Evolutionary conservation across 2,329 filamentous ascomycete species (phyloP), one percentile per base, ranked within the genome.

Genomic region (Arthrobotrys conoides): DNA sequence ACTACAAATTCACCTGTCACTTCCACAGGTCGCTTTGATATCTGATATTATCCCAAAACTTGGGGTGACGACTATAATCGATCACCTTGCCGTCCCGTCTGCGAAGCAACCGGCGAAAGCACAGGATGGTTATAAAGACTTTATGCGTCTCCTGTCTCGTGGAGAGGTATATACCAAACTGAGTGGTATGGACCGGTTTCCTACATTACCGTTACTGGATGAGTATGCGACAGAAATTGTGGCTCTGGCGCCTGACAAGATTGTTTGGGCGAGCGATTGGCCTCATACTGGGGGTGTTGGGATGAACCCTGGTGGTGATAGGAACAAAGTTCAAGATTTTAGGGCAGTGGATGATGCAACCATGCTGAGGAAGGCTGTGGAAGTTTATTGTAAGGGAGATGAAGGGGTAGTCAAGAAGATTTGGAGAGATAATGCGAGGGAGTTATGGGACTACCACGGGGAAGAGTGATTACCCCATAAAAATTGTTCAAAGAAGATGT

Each of bases 1-100:
- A 36, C 53, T 84, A 14, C 83, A 84, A 71, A 79, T 84, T n/a
- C 83, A 83, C 76, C 77, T 83, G 9, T 79, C 80, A 8, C 69
- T 83, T 3, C 63, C 80, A 5, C 81, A 82, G 71, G 71, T 83
- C 36, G 76, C 65, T 22, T 44, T 76, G n/a, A 78, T 83, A 3
- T 80, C 77, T 33, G 75, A 76, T 27, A 70, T 82, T 2, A 78
- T 82, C n/a, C 82, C 81, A 9, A 73, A 76, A 27, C 77, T 83
- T 9, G 81, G 82, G 6, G 80, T 83, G 8, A 77, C 77, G 10
- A 71, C 83, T 12, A 79, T 82, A 5, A 81, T 83, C 49, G 82
- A 83, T 64, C 82, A 83, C 38, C 73, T 83, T 27, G 82, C 80
- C 4, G 68, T 77, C 0, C 82, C 82, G 16, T 64, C 66, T n/a